phyloP scores from a whole-genome alignment of 1,284 basidiomycete species.

The Ustilago xerochloae region DNA sequence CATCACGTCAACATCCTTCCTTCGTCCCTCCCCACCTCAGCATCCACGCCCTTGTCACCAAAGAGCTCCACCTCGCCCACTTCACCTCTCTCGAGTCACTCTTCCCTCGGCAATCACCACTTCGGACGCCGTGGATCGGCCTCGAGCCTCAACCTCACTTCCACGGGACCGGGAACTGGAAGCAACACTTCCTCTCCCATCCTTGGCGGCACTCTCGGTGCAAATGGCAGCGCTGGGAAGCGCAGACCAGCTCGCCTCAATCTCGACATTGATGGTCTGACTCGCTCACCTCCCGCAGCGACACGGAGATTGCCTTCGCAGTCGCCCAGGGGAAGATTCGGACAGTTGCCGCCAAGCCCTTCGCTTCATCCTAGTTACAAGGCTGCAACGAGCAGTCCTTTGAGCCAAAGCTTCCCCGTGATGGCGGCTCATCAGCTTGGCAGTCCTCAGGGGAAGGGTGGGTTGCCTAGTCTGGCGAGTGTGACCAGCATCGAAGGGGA shows the following conservation, averaged over 20 bases:
- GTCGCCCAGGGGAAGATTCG: conserved; percentile 26
- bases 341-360: conserved; percentile 26
- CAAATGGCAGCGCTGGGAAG: neutral
- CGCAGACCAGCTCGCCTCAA: conserved; percentile 21
- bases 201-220: neutral
- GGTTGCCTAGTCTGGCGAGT: conserved; percentile 17
- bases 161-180: conserved; percentile 2
- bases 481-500: conserved; percentile 26
- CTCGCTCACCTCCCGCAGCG: conserved; percentile 20
- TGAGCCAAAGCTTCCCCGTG: conserved; percentile 23
- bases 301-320: conserved; percentile 18
- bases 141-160: conserved; percentile 21
- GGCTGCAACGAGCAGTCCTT: conserved; percentile 15
- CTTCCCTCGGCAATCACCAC: conserved; percentile 22
- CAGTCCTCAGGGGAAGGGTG: conserved; percentile 21
- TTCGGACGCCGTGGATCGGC: conserved; percentile 18
- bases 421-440: conserved; percentile 15
- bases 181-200: conserved; percentile 27
- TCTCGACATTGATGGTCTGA: conserved; percentile 17
- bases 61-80: conserved; percentile 20
- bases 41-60: conserved; percentile 14
- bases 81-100: conserved; percentile 31
- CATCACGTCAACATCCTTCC: conserved; percentile 20
- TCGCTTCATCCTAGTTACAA: conserved; percentile 38
- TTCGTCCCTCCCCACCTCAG: neutral